Conservation (phyloP, 2,329 filamentous ascomycete species). For the Blastomyces parvus region DNA sequence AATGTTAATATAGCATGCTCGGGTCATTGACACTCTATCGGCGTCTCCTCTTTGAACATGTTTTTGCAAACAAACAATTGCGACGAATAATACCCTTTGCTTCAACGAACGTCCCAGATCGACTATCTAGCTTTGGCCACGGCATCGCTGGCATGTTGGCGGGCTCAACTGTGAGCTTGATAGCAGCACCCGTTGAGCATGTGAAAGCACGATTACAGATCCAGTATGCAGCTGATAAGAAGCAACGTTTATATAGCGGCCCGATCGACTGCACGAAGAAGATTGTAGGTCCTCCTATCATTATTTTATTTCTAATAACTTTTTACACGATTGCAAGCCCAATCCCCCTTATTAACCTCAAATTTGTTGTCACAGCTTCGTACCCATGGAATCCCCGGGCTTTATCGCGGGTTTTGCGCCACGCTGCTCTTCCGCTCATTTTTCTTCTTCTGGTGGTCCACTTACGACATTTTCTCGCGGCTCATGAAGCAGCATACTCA, state of each 20-base stretch:
- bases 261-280: constrained; percentile 75
- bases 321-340: background rate
- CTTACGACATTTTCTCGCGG: constrained; percentile 74
- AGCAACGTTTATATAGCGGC: constrained; percentile 69
- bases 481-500: constrained; percentile 56
- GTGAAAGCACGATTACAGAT: constrained; percentile 89
- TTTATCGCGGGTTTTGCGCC: constrained; percentile 78
- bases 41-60: constrained; percentile 65
- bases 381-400: constrained; percentile 62
- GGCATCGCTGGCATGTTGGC: constrained; percentile 80
- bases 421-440: constrained; percentile 83
- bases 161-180: constrained; percentile 80
- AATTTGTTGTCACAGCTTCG: constrained; percentile 27
- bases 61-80: constrained; percentile 54
- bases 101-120: constrained; percentile 30
- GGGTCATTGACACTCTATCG: constrained; percentile 87
- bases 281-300: constrained; percentile 31
- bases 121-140: constrained; percentile 69
- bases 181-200: constrained; percentile 90
- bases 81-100: constrained; percentile 31
- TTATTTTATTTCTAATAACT: background rate
- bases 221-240: constrained; percentile 76
- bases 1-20: constrained; percentile 54
- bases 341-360: background rate
- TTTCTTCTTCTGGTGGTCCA: constrained; percentile 99